Evolutionary conservation across 371 early-diverging fungal species (phyloP).

Genomic region (Dentiscutata heterogama): DNA sequence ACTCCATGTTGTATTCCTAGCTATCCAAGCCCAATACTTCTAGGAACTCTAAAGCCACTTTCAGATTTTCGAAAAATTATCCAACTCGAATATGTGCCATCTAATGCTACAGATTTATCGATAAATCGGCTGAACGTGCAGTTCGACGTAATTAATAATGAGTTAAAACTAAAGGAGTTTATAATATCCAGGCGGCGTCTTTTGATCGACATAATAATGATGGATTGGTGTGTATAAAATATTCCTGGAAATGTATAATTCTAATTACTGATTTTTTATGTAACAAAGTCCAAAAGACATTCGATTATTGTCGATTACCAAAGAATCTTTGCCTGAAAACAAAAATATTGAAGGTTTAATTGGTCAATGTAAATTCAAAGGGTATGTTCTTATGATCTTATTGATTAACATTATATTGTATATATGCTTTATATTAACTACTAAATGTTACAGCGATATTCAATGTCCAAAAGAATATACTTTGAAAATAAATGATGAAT

Average conservation of each 20-base stretch:
- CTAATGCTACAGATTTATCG: neutral
- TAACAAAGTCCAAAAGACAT: constrained; percentile 14
- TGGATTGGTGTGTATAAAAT: constrained; percentile 31
- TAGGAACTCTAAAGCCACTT: neutral
- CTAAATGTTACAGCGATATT: neutral
- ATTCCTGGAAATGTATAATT: neutral
- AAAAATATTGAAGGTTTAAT: neutral
- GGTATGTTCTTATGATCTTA: constrained; percentile 11
- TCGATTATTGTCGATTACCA: neutral
- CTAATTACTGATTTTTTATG: neutral
- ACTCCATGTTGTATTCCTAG: neutral
- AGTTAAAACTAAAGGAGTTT: constrained; percentile 11
- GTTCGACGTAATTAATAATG: constrained; percentile 9
- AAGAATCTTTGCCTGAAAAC: neutral
- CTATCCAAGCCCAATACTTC: constrained; percentile 6
- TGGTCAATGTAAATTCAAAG: neutral
- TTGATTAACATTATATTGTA: neutral
- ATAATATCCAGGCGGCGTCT: neutral
- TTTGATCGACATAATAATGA: constrained; percentile 22
- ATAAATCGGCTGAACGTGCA: neutral
- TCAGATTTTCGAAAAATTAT: neutral
- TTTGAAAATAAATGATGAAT: neutral
- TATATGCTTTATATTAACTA: neutral
- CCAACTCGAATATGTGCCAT: constrained; percentile 32
- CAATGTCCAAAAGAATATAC: constrained; percentile 24